Evolutionary conservation across 139 green algal species (phyloP), one percentile per base, ranked within the genome.

Genomic region (Chlorella sp.): DNA sequence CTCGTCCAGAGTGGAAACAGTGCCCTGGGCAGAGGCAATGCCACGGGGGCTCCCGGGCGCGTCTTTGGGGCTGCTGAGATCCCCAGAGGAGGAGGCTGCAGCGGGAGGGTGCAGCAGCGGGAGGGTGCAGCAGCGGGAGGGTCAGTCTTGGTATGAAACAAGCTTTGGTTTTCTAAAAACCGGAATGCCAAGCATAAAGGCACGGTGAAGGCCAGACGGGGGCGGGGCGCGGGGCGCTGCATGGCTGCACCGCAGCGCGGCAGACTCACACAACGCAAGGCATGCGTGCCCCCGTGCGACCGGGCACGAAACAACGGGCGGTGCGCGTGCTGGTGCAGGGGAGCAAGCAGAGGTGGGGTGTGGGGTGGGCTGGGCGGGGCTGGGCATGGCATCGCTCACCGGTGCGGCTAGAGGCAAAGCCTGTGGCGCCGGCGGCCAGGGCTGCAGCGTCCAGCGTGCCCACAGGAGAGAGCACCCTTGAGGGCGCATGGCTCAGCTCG

Each of bases 21-120:
- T 81, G 75, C 75, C 75, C 34, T 57, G 21, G 0, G 68, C 12
- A 19, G 84, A 88, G 22, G 24, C 84, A 26, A 88, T 68, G 30
- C 39, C 66, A 19, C 84, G 84, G 0, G 84, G 84, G 40, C 68
- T 81, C 66, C 68, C 84, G 3, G 84, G 84, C 30, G 16, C 84
- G 4, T 88, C 83, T 36, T 87, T 80, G 3, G 84, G 84, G 84
- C 68, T 88, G 84, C 68, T 81, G 16, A 80, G 60, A 30, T 66
- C 68, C 21, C 81, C 84, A 26, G 84, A 88, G 30, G 84, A 81
- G 30, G 68, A 28, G 14, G 66, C 37, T 66, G 83, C 24, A 76
- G 11, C n/a, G n/a, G n/a, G n/a, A n/a, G 64, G 64, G 64, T 2
- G 64, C 64, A 14, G 64, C 21, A 28, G 64, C 64, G 22, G 21